Evolutionary conservation across 352 stramenopile genomes (phyloP), one percentile per base, ranked within the genome.

Genomic region (Phytophthora constricta): DNA sequence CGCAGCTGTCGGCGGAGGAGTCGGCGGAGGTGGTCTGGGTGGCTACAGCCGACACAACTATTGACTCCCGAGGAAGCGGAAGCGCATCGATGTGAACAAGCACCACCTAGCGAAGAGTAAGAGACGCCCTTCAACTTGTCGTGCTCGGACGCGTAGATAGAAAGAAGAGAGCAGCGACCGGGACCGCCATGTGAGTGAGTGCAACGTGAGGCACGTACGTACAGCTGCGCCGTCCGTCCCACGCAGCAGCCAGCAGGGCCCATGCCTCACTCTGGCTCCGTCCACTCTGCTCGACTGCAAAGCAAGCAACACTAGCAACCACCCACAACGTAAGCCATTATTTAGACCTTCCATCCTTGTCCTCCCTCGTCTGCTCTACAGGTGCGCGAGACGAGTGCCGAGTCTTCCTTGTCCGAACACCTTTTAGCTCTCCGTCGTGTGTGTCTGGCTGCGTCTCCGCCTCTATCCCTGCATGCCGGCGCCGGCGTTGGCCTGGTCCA

Each of bases 11-110:
- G 80, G 82, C 16, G 69, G 69, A 0, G 79, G 78, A 14, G 72
- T 77, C n/a, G 43, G 70, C n/a, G 75, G 76, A 17, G 19, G 28
- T 13, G 70, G 74, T 1, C 49, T 89, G 4, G 80, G 79, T 20
- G 79, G 79, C 52, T 93, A 90, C 72, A 91, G 84, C 67, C 77
- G 82, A 74, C 84, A 93, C 80, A 93, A 93, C 61, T 91, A 83
- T 73, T 90, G 76, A 84, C 22, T 55, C 34, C 5, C 11, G 52
- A 48, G 31, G 42, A 60, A 74, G 47, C 49, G 62, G 54, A 61
- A 69, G 46, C 54, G 43, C 59, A 54, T 77, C 55, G 50, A 77
- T 66, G 60, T 69, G 54, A 66, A 27, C 34, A 37, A 69, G 19
- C 52, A 65, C 28, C 33, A 23, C 42, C 26, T 33, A 46, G 47